Conservation (phyloP, 805 yeast genomes). For the Yarrowia sp. region DNA sequence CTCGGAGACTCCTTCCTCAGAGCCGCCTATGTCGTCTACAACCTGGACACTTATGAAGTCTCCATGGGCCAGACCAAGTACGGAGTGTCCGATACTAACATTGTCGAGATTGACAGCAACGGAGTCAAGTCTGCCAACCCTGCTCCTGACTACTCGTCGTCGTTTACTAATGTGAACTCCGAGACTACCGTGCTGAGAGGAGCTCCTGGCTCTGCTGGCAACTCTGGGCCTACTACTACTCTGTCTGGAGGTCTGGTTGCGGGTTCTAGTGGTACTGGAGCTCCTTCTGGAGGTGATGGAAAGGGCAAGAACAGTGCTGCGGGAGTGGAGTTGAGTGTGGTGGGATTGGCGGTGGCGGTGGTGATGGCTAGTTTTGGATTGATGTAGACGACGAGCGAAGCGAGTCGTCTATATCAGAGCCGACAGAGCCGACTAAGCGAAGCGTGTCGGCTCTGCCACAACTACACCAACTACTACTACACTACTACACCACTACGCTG, state of each 20-base stretch:
- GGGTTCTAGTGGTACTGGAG: not conserved
- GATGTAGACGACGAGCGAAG: too few relatives aligned
- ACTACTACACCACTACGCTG: too few relatives aligned
- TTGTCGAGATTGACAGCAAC: conserved; percentile 35
- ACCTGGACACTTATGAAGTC: conserved; percentile 55
- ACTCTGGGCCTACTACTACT: not conserved
- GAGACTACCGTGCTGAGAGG: conserved; percentile 9
- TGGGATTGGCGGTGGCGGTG: conserved; percentile 6
- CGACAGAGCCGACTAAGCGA: too few relatives aligned
- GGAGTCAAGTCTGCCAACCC: conserved; percentile 37
- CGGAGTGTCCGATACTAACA: conserved; percentile 34
- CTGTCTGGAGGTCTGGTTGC: conserved; percentile 27
- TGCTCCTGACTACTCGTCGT: conserved; percentile 31
- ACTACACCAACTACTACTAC: not conserved
- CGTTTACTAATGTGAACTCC: conserved; percentile 1
- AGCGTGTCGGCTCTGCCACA: too few relatives aligned
- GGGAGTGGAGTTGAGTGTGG: not conserved
- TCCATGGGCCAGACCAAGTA: conserved; percentile 52
- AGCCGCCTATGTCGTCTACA: conserved; percentile 64
- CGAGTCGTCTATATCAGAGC: too few relatives aligned
- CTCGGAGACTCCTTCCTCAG: conserved; percentile 68
- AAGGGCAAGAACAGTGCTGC: conserved; percentile 15
- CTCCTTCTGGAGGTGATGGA: not conserved
- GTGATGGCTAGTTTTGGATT: conserved; percentile 1
- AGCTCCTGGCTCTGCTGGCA: conserved; percentile 10